Percentiles rank a stretch among this genome's conserved stretches.
Evolutionary conservation across 2,329 filamentous ascomycete genomes (phyloP).

Genomic region (Bipolaris gigantea): DNA sequence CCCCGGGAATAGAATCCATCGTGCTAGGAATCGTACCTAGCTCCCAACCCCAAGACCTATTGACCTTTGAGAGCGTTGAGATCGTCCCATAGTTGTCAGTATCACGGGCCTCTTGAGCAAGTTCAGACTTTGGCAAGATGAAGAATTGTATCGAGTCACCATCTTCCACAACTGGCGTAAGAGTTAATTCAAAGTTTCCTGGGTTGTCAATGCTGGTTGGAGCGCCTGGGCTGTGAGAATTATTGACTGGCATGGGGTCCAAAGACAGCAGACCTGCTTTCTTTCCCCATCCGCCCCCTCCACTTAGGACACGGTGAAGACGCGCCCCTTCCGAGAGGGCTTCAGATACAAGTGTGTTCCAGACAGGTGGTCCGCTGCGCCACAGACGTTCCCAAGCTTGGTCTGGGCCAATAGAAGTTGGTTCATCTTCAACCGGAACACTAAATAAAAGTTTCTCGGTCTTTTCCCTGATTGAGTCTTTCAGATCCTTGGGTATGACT

Average conservation of each 20-base stretch:
- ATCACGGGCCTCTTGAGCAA: background rate
- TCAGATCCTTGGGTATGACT: constrained; percentile 53
- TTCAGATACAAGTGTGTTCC: constrained; percentile 23
- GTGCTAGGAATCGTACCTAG: constrained; percentile 52
- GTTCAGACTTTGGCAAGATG: constrained; percentile 20
- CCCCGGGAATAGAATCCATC: constrained; percentile 42
- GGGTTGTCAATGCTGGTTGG: constrained; percentile 21
- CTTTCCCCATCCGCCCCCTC: constrained; percentile 81
- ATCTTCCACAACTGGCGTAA: constrained; percentile 61
- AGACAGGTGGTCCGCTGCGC: constrained; percentile 24
- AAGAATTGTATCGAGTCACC: constrained; percentile 61
- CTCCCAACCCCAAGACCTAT: constrained; percentile 26
- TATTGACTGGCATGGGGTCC: constrained; percentile 57
- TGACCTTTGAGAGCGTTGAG: background rate
- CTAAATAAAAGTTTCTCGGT: constrained; percentile 13
- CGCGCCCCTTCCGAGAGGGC: constrained; percentile 40
- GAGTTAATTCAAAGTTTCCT: constrained; percentile 40
- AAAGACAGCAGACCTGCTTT: constrained; percentile 79
- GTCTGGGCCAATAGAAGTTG: background rate
- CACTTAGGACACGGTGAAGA: constrained; percentile 65
- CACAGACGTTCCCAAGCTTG: constrained; percentile 23
- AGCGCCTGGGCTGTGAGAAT: constrained; percentile 1
- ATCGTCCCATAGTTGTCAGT: constrained; percentile 3
- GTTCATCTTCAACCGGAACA: background rate
- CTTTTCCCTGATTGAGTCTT: background rate